Evolutionary conservation across 352 stramenopile species (phyloP), one percentile per base, ranked within the genome.

Genomic region (Phytopythium kandeliae): DNA sequence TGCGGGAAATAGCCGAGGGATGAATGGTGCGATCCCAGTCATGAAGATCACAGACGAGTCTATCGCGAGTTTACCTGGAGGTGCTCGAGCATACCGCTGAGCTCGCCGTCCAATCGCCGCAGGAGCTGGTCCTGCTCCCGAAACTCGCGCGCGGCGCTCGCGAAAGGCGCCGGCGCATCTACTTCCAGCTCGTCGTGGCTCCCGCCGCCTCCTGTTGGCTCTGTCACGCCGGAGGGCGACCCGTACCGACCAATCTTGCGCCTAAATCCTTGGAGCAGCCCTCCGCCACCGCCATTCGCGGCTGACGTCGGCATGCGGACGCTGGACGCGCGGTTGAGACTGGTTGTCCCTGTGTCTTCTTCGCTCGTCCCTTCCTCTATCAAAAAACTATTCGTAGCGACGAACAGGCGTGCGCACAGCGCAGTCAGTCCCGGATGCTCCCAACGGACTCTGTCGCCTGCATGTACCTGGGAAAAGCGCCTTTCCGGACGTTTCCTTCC

Each of bases 211-310:
- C 21, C n/a, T 19, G 54, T 22, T 3, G 54, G 43, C 34, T 49
- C 54, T 53, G 43, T 8, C 24, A 46, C 13, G 30, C 13, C 19
- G 5, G 57, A 4, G 2, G 50, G 35, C 19, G 48, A 48, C 3
- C 53, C 54, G 41, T 76, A 80, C 31, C 77, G 74, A 13, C 64
- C 63, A 43, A 90, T 87, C 60, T 81, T 86, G 55, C 64, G 73
- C 11, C 72, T 52, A 52, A 89, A 64, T 2, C 71, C 78, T n/a
- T 83, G 76, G 26, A 90, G 48, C 48, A 90, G 46, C 0, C 66
- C 66, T 13, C 59, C 55, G 30, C 24, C 26, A n/a, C 44, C n/a
- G 33, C 24, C 24, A 33, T 5, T 3, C 25, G 41, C 25, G 6
- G 41, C 15, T 13, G 44, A 2, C 45, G 45, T 41, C 28, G 44